phyloP scores from a whole-genome alignment of 257 asterid species.

The Leptodermis oblonga region DNA sequence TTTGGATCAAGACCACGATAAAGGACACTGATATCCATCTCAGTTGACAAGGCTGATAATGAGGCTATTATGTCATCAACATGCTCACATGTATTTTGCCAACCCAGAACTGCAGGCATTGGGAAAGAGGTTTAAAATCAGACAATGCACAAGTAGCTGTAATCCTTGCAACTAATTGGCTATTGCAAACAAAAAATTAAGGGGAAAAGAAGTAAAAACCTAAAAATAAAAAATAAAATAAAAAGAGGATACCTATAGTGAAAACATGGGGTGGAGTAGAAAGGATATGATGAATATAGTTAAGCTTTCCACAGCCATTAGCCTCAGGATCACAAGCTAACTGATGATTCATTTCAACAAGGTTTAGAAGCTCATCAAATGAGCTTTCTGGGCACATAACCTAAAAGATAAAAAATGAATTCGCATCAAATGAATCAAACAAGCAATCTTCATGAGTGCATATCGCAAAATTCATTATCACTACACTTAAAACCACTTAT shows the following conservation, averaged over 20 bases:
- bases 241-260: slow-evolving; percentile 52
- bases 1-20: slow-evolving; percentile 96
- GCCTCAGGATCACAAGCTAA: slow-evolving; percentile 87
- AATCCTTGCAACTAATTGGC: neutral
- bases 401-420: slow-evolving; percentile 36
- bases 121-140: neutral
- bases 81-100: slow-evolving; percentile 91
- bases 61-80: slow-evolving; percentile 73
- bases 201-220: neutral
- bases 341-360: slow-evolving; percentile 94
- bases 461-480: slow-evolving; percentile 4
- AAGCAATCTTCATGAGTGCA: slow-evolving; percentile 13
- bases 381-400: slow-evolving; percentile 77
- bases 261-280: slow-evolving; percentile 82
- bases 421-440: slow-evolving; percentile 15
- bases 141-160: neutral
- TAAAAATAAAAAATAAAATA: neutral
- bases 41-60: slow-evolving; percentile 72
- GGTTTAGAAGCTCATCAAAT: slow-evolving; percentile 74
- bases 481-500: neutral
- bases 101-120: slow-evolving; percentile 71
- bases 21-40: slow-evolving; percentile 73
- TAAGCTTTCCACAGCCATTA: slow-evolving; percentile 86
- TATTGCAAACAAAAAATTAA: neutral
- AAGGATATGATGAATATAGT: slow-evolving; percentile 80